Conservation (phyloP, 345 rosid species). For the Eucalyptus decipiens region DNA sequence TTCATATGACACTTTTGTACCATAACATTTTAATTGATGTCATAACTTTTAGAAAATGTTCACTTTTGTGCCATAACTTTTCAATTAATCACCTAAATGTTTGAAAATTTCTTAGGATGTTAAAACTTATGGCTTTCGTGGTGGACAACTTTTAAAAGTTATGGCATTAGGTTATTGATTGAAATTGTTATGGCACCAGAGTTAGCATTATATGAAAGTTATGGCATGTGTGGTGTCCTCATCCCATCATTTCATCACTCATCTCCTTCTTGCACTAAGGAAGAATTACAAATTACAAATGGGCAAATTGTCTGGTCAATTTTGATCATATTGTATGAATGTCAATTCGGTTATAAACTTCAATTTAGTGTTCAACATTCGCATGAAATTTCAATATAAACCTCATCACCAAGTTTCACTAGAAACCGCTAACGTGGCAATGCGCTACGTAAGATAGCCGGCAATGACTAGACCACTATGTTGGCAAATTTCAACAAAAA, state of each 20-base stretch:
- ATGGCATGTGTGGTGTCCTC: neutral
- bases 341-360: neutral
- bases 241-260: neutral
- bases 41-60: neutral
- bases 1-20: neutral
- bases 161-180: neutral
- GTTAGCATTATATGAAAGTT: neutral
- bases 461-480: accelerated
- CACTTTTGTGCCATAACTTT: neutral
- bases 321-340: too few species aligned
- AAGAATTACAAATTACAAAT: neutral
- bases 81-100: neutral
- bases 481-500: too few species aligned
- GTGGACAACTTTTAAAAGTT: neutral
- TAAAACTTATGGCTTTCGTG: neutral
- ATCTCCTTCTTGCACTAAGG: neutral
- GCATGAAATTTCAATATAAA: neutral
- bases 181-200: neutral
- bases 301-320: neutral
- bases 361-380: neutral
- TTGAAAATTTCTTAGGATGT: accelerated
- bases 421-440: neutral
- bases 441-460: accelerated
- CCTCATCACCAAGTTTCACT: accelerated
- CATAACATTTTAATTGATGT: neutral